Percentiles rank a stretch among this genome's conserved stretches.
These are phyloP conservation scores for Candida parachauliodes DNA, from an alignment of 805 yeast genomes.

Conservation along the genomic window DNA sequence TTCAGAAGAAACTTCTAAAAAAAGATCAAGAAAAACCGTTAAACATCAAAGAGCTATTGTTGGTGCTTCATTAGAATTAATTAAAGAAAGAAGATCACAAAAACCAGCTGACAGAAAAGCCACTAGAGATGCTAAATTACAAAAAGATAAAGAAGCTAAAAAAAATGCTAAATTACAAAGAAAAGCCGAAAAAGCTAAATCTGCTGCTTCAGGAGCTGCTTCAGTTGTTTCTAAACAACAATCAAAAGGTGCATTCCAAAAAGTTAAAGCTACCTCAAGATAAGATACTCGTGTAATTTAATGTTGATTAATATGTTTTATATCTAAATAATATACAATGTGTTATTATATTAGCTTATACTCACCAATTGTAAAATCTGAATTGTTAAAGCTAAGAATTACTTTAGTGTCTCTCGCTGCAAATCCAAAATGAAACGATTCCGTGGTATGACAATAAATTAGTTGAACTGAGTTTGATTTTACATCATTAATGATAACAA, in stretches of 20 bases:
- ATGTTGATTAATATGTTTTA: conserved; percentile 9
- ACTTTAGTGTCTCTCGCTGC: conserved; percentile 16
- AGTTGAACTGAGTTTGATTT: conserved; percentile 9
- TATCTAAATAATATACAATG: conserved; percentile 5
- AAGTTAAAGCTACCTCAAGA: conserved; percentile 96
- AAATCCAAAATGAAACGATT: conserved; percentile 33
- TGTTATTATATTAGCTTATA: conserved; percentile 8
- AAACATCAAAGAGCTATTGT: conserved; percentile 99
- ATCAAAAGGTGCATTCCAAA: conserved; percentile 97
- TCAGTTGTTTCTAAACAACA: conserved; percentile 79
- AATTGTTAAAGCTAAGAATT: conserved; percentile 21
- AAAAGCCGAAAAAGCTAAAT: conserved; percentile 88
- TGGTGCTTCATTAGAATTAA: conserved; percentile 98
- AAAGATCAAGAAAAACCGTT: conserved; percentile 95
- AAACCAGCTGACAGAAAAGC: conserved; percentile 99
- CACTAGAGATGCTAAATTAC: conserved; percentile 86
- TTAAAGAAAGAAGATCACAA: conserved; percentile 94
- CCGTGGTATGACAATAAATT: conserved; percentile 38
- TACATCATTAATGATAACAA: conserved; percentile 15
- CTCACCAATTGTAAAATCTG: conserved; percentile 26
- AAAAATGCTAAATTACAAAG: conserved; percentile 90
- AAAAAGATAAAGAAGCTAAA: conserved; percentile 82
- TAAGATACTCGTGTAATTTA: conserved; percentile 36
- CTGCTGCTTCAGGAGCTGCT: conserved; percentile 68
- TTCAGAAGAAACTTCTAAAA: conserved; percentile 96